phyloP scores from a whole-genome alignment of 139 green algal genomes.

The Chlamydomonas schloesseri region DNA sequence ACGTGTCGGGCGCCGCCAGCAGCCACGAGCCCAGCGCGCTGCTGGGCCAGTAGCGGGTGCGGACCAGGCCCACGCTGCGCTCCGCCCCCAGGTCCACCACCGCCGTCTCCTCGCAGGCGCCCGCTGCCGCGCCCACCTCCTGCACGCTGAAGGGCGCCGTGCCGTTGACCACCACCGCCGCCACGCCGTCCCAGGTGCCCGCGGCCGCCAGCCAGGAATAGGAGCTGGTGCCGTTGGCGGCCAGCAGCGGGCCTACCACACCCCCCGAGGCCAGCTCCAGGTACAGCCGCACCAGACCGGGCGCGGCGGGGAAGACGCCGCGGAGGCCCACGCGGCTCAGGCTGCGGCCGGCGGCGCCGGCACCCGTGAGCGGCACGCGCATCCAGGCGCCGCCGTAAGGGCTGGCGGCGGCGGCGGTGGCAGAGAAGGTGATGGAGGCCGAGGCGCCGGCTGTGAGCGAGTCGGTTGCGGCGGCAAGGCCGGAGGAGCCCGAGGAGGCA shows the following conservation, averaged over 20 bases:
- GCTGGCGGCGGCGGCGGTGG: background rate
- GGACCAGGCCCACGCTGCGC: background rate
- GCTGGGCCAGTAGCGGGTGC: conserved; percentile 15
- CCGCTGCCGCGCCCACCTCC: background rate
- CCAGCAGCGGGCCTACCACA: background rate
- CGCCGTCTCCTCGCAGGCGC: background rate
- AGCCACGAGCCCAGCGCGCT: background rate
- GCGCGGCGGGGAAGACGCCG: background rate
- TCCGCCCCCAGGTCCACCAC: conserved; percentile 13
- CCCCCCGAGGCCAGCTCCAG: background rate
- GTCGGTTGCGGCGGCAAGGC: background rate
- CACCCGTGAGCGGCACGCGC: background rate
- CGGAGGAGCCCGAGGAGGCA: background rate
- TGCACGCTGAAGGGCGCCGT: background rate
- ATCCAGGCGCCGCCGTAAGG: background rate
- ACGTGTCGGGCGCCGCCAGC: background rate
- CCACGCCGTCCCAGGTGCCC: background rate
- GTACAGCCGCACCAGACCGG: background rate
- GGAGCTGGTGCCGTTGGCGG: background rate
- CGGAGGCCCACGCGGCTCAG: conserved; percentile 2
- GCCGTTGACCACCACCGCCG: background rate
- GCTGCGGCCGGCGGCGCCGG: background rate
- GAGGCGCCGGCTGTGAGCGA: background rate
- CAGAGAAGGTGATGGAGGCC: background rate
- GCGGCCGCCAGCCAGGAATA: background rate